Evolutionary conservation across 441 rosid genomes (phyloP).

Genomic region (Daphne laureola): DNA sequence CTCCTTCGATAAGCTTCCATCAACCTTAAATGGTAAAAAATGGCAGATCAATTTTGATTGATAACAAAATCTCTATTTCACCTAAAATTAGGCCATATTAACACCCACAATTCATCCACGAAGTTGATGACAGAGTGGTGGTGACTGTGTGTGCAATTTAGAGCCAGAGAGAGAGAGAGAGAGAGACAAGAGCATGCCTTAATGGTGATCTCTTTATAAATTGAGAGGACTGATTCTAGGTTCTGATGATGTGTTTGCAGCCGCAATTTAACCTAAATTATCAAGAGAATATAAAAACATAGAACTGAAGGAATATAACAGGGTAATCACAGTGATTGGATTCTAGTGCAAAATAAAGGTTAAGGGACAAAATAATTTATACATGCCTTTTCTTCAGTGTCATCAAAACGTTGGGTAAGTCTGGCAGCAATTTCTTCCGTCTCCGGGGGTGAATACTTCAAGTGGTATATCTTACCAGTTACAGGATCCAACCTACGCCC

Average conservation of each 20-base stretch:
- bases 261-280: slow-evolving; percentile 68
- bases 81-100: background rate
- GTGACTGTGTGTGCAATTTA: too few species aligned
- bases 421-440: slow-evolving; percentile 80
- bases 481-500: slow-evolving; percentile 90
- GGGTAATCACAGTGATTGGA: background rate
- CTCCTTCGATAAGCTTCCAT: slow-evolving; percentile 55
- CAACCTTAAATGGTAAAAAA: slow-evolving; percentile 38
- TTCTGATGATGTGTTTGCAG: slow-evolving; percentile 65
- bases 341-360: slow-evolving; percentile 2
- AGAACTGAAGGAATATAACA: background rate
- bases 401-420: slow-evolving; percentile 85
- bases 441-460: slow-evolving; percentile 87
- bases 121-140: too few species aligned
- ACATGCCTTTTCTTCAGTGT: slow-evolving; percentile 89
- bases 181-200: slow-evolving; percentile 40
- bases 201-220: slow-evolving; percentile 56
- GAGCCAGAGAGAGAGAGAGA: slow-evolving; percentile 10
- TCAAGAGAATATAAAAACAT: background rate
- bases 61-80: background rate
- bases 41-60: background rate
- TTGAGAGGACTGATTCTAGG: slow-evolving; percentile 75
- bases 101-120: background rate
- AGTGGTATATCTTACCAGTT: slow-evolving; percentile 89
- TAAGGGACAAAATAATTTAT: background rate